Percentiles rank a stretch among this genome's conserved stretches.
Evolutionary conservation across 805 yeast genomes (phyloP).

Genomic region (Dipodascopsis uninucleata): DNA sequence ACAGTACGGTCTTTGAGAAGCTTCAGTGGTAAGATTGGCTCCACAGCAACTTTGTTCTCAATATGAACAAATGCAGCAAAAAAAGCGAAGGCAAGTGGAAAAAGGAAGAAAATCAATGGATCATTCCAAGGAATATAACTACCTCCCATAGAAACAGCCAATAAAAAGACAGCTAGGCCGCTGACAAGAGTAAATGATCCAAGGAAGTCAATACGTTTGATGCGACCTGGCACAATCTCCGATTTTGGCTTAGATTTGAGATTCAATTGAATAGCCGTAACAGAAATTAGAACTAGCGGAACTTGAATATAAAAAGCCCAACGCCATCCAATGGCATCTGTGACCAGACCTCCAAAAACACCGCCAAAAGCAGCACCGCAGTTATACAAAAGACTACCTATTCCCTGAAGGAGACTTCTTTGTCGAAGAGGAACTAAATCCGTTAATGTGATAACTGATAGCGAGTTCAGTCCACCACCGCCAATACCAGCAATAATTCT

Average conservation of each 20-base stretch:
- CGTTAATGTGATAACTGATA: conserved; percentile 70
- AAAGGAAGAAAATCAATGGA: conserved; percentile 39
- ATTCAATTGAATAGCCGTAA: conserved; percentile 35
- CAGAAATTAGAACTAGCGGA: conserved; percentile 40
- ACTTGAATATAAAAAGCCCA: conserved; percentile 42
- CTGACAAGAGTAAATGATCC: conserved; percentile 61
- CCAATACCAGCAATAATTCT: conserved; percentile 83
- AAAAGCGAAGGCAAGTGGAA: conserved; percentile 37
- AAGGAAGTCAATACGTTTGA: conserved; percentile 60
- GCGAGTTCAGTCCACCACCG: conserved; percentile 81
- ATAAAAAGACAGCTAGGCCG: conserved; percentile 55
- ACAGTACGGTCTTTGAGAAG: conserved; percentile 58
- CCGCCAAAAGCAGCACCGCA: conserved; percentile 76
- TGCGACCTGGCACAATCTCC: conserved; percentile 43
- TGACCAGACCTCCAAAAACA: conserved; percentile 50
- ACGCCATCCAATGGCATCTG: conserved; percentile 62
- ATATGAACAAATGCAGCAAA: conserved; percentile 46
- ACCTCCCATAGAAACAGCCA: conserved; percentile 67
- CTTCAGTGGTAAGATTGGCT: conserved; percentile 67
- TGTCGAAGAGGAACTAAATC: conserved; percentile 73
- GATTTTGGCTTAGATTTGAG: conserved; percentile 23
- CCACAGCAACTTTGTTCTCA: conserved; percentile 51
- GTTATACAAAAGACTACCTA: conserved; percentile 72
- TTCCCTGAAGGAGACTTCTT: conserved; percentile 79
- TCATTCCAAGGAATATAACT: conserved; percentile 49